A percentile compares a stretch with the other conserved stretches of the same genome.
Evolutionary conservation across 352 stramenopile genomes (phyloP).

Genomic region (Stramenopiles sp.): DNA sequence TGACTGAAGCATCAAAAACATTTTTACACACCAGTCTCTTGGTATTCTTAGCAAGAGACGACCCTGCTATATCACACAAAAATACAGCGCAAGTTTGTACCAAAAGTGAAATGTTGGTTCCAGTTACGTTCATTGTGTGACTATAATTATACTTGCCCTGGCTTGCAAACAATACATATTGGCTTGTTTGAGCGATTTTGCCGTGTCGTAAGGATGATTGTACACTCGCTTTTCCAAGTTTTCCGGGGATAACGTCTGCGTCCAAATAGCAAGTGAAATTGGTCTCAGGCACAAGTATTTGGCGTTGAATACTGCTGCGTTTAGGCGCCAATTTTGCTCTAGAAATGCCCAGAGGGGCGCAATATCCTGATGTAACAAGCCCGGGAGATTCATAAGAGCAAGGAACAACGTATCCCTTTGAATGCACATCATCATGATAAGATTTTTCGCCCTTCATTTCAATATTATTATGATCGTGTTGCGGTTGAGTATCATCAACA

Average conservation of each 20-base stretch:
- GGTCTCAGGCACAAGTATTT: too few species aligned
- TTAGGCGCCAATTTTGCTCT: not conserved
- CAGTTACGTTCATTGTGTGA: too few species aligned
- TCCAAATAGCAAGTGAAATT: not conserved
- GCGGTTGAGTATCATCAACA: not conserved
- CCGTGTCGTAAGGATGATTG: too few species aligned
- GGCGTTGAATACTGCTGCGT: not conserved
- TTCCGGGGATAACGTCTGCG: not conserved
- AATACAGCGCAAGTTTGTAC: not conserved
- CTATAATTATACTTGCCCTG: not conserved
- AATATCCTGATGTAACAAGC: not conserved
- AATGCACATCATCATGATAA: not conserved
- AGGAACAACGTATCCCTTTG: not conserved
- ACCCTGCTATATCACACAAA: not conserved
- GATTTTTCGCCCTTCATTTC: not conserved
- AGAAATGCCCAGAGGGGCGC: not conserved
- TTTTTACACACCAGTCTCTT: too few species aligned
- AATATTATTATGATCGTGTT: not conserved
- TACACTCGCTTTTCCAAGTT: not conserved
- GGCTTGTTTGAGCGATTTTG: too few species aligned
- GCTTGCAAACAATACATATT: not conserved
- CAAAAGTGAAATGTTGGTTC: not conserved
- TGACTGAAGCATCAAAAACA: too few species aligned
- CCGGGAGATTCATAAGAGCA: not conserved
- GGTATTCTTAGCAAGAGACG: too few species aligned